phyloP scores from a whole-genome alignment of 73 alveolate species.

The Chromera velia region DNA sequence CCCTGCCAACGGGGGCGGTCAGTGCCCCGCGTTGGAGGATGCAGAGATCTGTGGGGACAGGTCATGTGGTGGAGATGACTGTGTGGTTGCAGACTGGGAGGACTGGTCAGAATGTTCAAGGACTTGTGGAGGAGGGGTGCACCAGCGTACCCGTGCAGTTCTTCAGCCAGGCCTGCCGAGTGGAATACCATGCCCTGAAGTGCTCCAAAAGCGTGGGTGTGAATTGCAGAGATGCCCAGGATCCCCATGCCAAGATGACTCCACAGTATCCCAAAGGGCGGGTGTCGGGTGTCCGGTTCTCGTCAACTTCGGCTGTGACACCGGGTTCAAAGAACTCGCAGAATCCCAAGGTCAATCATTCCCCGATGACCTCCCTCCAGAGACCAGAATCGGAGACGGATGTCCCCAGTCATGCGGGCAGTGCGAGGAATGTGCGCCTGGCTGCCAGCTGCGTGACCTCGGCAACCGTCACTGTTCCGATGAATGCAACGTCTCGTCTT shows the following conservation, averaged over 20 bases:
- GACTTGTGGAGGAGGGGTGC: not conserved
- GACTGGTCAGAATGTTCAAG: not conserved
- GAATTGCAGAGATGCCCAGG: not conserved
- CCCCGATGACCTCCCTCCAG: not conserved
- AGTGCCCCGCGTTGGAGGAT: too few species aligned
- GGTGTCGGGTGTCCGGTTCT: not conserved
- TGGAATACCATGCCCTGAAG: too few species aligned
- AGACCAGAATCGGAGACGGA: not conserved
- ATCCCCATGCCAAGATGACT: not conserved
- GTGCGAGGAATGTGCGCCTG: not conserved
- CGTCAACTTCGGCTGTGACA: not conserved
- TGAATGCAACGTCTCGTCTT: too few species aligned
- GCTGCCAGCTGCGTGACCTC: not conserved
- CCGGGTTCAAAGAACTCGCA: not conserved
- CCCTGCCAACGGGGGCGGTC: too few species aligned
- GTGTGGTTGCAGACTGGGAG: not conserved
- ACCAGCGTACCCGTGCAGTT: too few species aligned
- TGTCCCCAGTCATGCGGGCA: not conserved
- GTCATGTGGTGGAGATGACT: not conserved
- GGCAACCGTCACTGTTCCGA: not conserved
- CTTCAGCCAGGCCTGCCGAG: too few species aligned
- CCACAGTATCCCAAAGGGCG: not conserved
- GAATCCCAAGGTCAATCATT: not conserved
- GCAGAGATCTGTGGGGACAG: not conserved
- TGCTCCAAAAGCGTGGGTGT: not conserved